phyloP scores from a whole-genome alignment of 495 filamentous ascomycete species.

The Hamigera avellanea region DNA sequence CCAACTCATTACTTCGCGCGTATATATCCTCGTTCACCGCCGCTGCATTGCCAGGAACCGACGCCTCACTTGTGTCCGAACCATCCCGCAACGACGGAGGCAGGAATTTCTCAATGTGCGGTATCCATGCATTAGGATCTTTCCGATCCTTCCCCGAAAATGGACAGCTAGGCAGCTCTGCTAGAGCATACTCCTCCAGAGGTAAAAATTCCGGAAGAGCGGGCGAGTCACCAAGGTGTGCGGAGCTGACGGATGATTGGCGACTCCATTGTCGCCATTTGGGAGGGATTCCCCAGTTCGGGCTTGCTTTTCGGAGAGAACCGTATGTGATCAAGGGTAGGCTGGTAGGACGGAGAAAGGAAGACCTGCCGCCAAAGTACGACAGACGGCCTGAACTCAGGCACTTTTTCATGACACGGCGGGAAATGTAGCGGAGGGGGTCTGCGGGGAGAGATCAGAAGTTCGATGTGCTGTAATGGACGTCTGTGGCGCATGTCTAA shows the following conservation, averaged over 20 bases:
- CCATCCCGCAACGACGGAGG: conserved; percentile 19
- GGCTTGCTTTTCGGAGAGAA: conserved; percentile 1
- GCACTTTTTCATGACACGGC: conserved; percentile 37
- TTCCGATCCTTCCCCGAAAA: conserved; percentile 5
- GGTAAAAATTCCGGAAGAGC: conserved; percentile 2
- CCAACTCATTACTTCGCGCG: conserved; percentile 11
- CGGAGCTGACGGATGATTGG: conserved; percentile 8
- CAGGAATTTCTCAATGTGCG: conserved; percentile 31
- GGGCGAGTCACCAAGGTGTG: neutral
- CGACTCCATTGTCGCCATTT: conserved; percentile 13
- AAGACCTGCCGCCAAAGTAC: conserved; percentile 20
- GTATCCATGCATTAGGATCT: conserved; percentile 26
- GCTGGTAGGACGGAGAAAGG: conserved; percentile 4
- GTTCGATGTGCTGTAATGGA: conserved; percentile 18
- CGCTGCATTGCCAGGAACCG: conserved; percentile 3
- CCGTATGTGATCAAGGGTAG: conserved; percentile 1
- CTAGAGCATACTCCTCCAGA: neutral
- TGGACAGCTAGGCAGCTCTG: conserved; percentile 5
- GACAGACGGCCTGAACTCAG: conserved; percentile 25
- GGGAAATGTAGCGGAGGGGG: conserved; percentile 15
- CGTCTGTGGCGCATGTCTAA: conserved; percentile 28
- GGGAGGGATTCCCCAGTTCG: conserved; percentile 3
- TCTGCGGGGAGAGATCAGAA: conserved; percentile 21
- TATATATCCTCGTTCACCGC: conserved; percentile 9
- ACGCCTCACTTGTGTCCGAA: conserved; percentile 1